phyloP scores from a whole-genome alignment of 352 stramenopile genomes.

The Phytophthora chlamydospora region DNA sequence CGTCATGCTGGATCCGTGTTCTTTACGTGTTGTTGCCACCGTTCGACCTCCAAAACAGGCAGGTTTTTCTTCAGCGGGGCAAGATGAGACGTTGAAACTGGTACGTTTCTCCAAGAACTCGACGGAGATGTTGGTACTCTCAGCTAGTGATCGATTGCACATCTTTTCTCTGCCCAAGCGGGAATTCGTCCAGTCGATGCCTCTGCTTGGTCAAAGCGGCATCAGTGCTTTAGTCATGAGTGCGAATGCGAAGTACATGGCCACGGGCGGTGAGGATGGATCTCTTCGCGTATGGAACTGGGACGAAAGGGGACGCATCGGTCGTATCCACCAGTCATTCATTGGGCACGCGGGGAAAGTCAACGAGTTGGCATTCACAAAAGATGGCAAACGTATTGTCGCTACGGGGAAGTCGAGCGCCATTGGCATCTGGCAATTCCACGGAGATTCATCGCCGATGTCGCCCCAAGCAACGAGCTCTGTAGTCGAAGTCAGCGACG shows the following conservation, averaged over 20 bases:
- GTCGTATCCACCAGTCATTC: constrained; percentile 68
- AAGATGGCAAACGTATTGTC: constrained; percentile 46
- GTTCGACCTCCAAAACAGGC: constrained; percentile 39
- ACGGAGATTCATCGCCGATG: constrained; percentile 39
- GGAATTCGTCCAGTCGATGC: constrained; percentile 56
- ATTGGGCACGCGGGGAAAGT: constrained; percentile 48
- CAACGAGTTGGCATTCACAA: constrained; percentile 47
- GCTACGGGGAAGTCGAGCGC: constrained; percentile 49
- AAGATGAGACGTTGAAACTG: constrained; percentile 41
- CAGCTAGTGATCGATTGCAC: constrained; percentile 53
- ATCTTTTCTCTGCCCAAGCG: constrained; percentile 52
- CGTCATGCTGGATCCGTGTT: constrained; percentile 47
- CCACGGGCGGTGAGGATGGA: constrained; percentile 56
- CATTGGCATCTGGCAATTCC: constrained; percentile 68
- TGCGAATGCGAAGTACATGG: constrained; percentile 72
- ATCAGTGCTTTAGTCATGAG: constrained; percentile 60
- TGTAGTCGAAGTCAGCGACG: background rate
- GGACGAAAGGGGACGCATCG: constrained; percentile 50
- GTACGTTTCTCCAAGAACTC: constrained; percentile 54
- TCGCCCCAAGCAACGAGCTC: constrained; percentile 15
- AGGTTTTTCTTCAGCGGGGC: background rate
- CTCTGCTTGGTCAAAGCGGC: constrained; percentile 53
- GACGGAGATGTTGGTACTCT: constrained; percentile 58
- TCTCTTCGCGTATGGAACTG: constrained; percentile 73
- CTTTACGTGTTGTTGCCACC: constrained; percentile 42